Evolutionary conservation across 306 rosid species (phyloP), one percentile per base, ranked within the genome.

Genomic region (Crotalaria pallida): DNA sequence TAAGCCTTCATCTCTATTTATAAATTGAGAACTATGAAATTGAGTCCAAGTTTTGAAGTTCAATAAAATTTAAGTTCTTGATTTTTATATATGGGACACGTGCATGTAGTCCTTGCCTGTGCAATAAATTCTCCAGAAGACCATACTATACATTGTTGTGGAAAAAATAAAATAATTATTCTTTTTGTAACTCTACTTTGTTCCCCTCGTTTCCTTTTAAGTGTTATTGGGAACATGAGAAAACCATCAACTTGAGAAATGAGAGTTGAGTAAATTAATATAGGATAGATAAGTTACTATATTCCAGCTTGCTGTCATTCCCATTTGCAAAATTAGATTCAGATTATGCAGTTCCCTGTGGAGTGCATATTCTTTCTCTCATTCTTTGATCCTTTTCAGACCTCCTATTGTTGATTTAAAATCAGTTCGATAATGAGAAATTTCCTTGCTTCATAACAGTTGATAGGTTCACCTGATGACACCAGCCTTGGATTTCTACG

Each of bases 401-500:
- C 38, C 17, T 23, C 16, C 2, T 59, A 31, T 71, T 59, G 9
- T 38, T 50, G 41, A 51, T 58, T 51, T 57, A 68, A 43, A 78
- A 36, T 31, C 19, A 18, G 38, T 67, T 27, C 31, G 49, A 33
- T 5, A 23, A 36, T 75, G 69, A 67, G 69, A 40, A 18, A 18
- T 63, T 65, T 79, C 29, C 57, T 74, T 65, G 75, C 76, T 41
- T 68, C 77, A 33, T 65, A 69, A 72, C 79, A 94, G 98, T 91
- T 94, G 74, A 83, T 94, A 79, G 98, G 98, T 67, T 94, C 98
- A 57, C 98, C 98, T 16, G 96, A 94, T 80, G 97, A 94, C 67
- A 69, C 89, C 13, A 94, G 96, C 86, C 96, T 91, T 40, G 96
- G 98, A 53, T 94, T 90, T 78, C 85, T 94, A 73, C 83, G 96